phyloP scores from a whole-genome alignment of 164 flowering plant species.

The Amborella trichopoda region DNA sequence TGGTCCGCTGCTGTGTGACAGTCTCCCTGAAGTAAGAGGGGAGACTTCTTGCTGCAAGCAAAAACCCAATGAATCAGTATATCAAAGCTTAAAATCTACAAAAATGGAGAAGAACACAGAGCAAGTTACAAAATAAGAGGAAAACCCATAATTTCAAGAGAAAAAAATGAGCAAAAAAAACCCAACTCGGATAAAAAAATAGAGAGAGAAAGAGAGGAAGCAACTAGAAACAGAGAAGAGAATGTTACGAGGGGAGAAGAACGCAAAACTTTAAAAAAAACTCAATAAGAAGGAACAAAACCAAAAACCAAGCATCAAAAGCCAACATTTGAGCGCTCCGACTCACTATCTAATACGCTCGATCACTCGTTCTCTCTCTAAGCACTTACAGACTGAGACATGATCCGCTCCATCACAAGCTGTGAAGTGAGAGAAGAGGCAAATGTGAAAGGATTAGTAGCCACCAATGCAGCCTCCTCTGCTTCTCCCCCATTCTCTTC shows the following conservation, averaged over 20 bases:
- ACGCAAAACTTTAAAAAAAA: background rate
- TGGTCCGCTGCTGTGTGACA: slow-evolving; percentile 94
- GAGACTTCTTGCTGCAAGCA: slow-evolving; percentile 68
- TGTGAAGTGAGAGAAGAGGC: slow-evolving; percentile 71
- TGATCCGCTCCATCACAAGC: slow-evolving; percentile 70
- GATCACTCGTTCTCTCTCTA: no score
- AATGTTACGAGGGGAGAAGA: background rate
- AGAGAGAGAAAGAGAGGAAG: slow-evolving; percentile 1
- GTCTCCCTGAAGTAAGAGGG: slow-evolving; percentile 78
- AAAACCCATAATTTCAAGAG: background rate
- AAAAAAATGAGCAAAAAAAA: background rate
- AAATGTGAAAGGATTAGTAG: slow-evolving; percentile 75
- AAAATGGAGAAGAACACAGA: background rate
- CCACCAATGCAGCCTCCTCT: slow-evolving; percentile 28
- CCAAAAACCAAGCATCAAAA: background rate
- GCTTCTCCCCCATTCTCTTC: slow-evolving; percentile 45
- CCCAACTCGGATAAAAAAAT: background rate
- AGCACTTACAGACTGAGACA: slow-evolving; percentile 68
- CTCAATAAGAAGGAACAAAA: background rate
- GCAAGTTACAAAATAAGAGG: background rate
- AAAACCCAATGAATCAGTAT: background rate
- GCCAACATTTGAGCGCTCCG: no score
- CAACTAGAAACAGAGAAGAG: background rate
- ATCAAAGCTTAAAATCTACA: background rate
- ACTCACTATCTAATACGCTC: no score